A percentile compares a stretch with the other conserved stretches of the same genome.
phyloP scores from a whole-genome alignment of 805 yeast genomes.

The Candida maesae region DNA sequence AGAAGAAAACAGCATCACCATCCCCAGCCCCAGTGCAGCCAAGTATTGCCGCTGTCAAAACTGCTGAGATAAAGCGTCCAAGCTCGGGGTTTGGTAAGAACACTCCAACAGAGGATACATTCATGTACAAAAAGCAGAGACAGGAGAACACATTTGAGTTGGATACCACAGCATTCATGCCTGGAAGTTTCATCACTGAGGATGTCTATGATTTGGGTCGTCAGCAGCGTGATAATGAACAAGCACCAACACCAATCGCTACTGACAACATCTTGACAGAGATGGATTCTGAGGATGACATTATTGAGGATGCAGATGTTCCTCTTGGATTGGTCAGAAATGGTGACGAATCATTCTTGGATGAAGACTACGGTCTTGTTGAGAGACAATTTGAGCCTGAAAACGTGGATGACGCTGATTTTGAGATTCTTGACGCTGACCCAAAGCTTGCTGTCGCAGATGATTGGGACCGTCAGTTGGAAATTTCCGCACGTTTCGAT shows the following conservation, averaged over 20 bases:
- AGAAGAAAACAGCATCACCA: constrained; percentile 18
- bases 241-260: neutral
- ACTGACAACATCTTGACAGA: constrained; percentile 12
- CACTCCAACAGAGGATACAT: constrained; percentile 27
- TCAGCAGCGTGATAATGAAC: neutral
- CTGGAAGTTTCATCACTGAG: constrained; percentile 27
- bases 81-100: constrained; percentile 8
- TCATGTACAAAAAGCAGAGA: constrained; percentile 31
- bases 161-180: constrained; percentile 23
- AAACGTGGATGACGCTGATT: constrained; percentile 45
- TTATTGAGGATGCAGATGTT: constrained; percentile 9
- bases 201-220: constrained; percentile 9
- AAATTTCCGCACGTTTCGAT: constrained; percentile 37
- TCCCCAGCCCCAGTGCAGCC: neutral
- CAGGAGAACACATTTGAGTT: constrained; percentile 19
- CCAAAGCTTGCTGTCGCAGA: constrained; percentile 47
- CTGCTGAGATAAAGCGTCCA: constrained; percentile 1
- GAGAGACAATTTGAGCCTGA: constrained; percentile 70
- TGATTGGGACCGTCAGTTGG: constrained; percentile 65
- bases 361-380: constrained; percentile 33
- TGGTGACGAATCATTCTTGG: constrained; percentile 22
- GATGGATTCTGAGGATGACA: constrained; percentile 11
- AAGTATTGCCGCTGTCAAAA: neutral
- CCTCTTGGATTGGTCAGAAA: constrained; percentile 8
- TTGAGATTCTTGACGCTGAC: constrained; percentile 39